Evolutionary conservation across 2,329 filamentous ascomycete species (phyloP), one percentile per base, ranked within the genome.

Genomic region (Pseudogymnoascus verrucosus): DNA sequence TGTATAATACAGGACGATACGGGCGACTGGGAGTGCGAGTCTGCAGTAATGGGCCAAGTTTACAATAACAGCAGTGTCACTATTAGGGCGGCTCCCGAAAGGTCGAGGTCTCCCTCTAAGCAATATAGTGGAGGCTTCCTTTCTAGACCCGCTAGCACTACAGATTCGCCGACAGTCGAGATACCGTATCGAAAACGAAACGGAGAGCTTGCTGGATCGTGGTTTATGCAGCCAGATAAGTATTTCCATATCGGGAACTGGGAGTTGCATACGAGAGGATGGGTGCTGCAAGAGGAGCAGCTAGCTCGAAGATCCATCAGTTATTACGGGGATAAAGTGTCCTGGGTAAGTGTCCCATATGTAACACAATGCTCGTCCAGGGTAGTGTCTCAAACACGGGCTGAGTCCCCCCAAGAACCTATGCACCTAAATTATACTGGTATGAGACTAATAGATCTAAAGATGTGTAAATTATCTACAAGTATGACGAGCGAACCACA

Each of bases 1-100:
- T 44, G 40, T 44, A 44, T 44, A 19, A 23, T 44, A 44, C 40
- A 44, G 40, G 66, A 65, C 40, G 60, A 63, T 37, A 12, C 16
- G 10, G 62, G 64, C 39, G 68, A 69, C 44, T 68, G 68, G 68
- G 42, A 65, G 23, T 51, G 40, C 36, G 64, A 70, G 39, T 62
- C 66, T 3, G 60, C 63, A 14, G 31, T 57, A 23, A 69, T 69
- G 68, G 64, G 61, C 0, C 61, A 65, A 28, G 61, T 69, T 4
- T 70, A 68, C 36, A 44, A 44, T 44, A 7, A 44, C 19, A 44
- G 40, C 19, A 44, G 10, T 23, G 19, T 44, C 40, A 44, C 40
- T 23, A 44, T 44, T 44, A 44, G 40, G 40, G 40, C 40, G 40
- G 40, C 40, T 23, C 19, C 40, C 23, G 16, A 21, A 44, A 44